These are phyloP conservation scores for Sordariomycetes sp. DNA, from an alignment of 2,329 filamentous ascomycete genomes.

Conservation along the genomic window DNA sequence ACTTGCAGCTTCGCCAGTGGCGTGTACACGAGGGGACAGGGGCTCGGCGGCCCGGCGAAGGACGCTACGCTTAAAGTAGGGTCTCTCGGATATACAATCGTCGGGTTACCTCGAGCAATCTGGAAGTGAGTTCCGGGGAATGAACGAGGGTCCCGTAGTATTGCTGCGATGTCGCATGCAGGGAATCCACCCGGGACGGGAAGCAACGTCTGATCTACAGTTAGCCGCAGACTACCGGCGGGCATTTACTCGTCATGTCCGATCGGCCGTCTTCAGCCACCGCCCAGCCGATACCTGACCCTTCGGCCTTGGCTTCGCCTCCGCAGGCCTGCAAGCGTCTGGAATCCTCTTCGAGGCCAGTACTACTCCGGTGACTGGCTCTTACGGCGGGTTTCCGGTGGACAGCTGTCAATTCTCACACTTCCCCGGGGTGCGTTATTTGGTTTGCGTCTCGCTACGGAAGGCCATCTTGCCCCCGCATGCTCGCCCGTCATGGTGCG, in stretches of 20 bases:
- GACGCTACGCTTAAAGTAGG: neutral
- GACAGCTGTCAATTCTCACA: conserved; percentile 1
- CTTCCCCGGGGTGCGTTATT: neutral
- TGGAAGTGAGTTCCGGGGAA: neutral
- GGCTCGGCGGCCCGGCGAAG: neutral
- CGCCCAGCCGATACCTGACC: neutral
- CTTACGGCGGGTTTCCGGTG: neutral
- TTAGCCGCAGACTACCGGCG: neutral
- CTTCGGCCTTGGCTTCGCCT: neutral
- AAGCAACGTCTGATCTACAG: neutral
- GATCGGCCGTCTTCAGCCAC: neutral
- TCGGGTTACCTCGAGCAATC: neutral
- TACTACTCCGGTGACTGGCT: neutral
- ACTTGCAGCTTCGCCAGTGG: neutral
- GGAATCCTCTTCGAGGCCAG: neutral
- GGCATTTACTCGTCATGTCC: neutral
- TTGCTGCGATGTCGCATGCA: neutral
- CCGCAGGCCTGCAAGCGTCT: neutral
- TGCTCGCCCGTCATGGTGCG: neutral
- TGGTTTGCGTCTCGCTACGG: neutral
- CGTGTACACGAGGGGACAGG: neutral
- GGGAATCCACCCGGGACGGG: neutral
- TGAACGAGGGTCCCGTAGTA: neutral
- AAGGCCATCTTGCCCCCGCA: neutral
- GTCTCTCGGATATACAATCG: neutral